Percentiles rank a stretch among this genome's conserved stretches.
Evolutionary conservation across 2,329 filamentous ascomycete genomes (phyloP).

Genomic region (Phialophora chinensis): DNA sequence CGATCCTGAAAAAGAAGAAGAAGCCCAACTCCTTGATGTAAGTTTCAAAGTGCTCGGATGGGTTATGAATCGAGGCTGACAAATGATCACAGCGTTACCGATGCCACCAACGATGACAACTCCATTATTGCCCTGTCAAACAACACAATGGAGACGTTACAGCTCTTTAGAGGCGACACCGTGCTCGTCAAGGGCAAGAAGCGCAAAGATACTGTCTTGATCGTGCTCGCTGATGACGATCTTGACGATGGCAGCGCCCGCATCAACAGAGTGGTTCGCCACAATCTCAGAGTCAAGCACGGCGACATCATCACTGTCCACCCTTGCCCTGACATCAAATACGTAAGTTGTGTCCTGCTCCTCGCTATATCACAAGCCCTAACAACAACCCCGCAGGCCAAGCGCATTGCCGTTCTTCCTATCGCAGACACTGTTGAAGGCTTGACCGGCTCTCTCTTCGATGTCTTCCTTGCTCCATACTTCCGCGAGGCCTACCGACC

Average conservation of each 20-base stretch:
- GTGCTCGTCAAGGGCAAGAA: conserved; percentile 99
- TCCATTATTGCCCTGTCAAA: conserved; percentile 98
- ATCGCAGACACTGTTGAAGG: conserved; percentile 99
- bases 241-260: conserved; percentile 95
- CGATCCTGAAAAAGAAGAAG: conserved; percentile 99
- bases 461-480: conserved; percentile 98
- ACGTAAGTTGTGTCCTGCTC: conserved; percentile 68
- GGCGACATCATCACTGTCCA: conserved; percentile 97
- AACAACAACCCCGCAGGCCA: conserved; percentile 69
- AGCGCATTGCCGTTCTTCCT: conserved; percentile 96
- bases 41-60: conserved; percentile 45
- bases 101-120: conserved; percentile 99
- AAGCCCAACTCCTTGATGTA: conserved; percentile 99
- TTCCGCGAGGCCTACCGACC: conserved; percentile 99
- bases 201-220: conserved; percentile 97
- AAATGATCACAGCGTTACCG: conserved; percentile 75
- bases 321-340: conserved; percentile 99
- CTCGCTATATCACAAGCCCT: conserved; percentile 1
- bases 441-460: conserved; percentile 95
- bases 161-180: conserved; percentile 98
- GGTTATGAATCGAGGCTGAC: conserved; percentile 28
- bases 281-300: conserved; percentile 98
- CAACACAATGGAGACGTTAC: conserved; percentile 97
- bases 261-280: conserved; percentile 97
- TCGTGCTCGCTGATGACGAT: conserved; percentile 96